A percentile compares a stretch with the other conserved stretches of the same genome.
phyloP scores from a whole-genome alignment of 768 basidiomycete species.

The Gloeostereum incarnatum region DNA sequence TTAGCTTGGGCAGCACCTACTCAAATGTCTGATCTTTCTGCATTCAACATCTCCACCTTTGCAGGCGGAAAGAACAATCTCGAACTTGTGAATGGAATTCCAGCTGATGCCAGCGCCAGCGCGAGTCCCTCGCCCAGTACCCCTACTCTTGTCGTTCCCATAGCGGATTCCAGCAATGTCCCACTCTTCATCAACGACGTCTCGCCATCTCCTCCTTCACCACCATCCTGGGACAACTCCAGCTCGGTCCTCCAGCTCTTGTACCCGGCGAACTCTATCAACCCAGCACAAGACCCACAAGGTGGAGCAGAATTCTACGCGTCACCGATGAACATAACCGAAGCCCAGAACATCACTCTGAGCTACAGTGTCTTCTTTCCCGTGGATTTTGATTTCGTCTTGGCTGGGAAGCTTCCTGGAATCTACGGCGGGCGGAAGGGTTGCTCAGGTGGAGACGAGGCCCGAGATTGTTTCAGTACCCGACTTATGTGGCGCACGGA shows the following conservation, averaged over 20 bases:
- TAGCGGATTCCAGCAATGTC: background rate
- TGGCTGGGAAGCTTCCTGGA: slow-evolving; percentile 81
- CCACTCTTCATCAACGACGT: slow-evolving; percentile 3
- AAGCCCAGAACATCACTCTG: slow-evolving; percentile 45
- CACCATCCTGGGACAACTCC: slow-evolving; percentile 17
- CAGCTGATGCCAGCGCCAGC: slow-evolving; percentile 21
- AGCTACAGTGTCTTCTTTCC: slow-evolving; percentile 77
- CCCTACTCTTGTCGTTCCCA: slow-evolving; percentile 6
- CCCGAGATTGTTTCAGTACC: slow-evolving; percentile 72
- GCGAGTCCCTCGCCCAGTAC: slow-evolving; percentile 6
- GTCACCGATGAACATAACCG: slow-evolving; percentile 29
- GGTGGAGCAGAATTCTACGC: slow-evolving; percentile 44
- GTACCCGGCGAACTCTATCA: slow-evolving; percentile 62
- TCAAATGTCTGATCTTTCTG: slow-evolving; percentile 45
- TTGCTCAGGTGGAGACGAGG: slow-evolving; percentile 72
- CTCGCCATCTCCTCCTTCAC: slow-evolving; percentile 7
- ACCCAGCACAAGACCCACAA: slow-evolving; percentile 49
- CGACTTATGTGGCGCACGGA: slow-evolving; percentile 72
- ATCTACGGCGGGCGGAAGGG: slow-evolving; percentile 58
- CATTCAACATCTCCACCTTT: slow-evolving; percentile 53
- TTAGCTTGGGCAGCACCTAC: slow-evolving; percentile 42
- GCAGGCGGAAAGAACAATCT: slow-evolving; percentile 47
- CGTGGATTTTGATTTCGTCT: slow-evolving; percentile 62
- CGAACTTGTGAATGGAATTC: slow-evolving; percentile 41
- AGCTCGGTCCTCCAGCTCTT: slow-evolving; percentile 48